Conservation (phyloP, 192 early-diverging fungal genomes). For the Entophlyctis luteolus region DNA sequence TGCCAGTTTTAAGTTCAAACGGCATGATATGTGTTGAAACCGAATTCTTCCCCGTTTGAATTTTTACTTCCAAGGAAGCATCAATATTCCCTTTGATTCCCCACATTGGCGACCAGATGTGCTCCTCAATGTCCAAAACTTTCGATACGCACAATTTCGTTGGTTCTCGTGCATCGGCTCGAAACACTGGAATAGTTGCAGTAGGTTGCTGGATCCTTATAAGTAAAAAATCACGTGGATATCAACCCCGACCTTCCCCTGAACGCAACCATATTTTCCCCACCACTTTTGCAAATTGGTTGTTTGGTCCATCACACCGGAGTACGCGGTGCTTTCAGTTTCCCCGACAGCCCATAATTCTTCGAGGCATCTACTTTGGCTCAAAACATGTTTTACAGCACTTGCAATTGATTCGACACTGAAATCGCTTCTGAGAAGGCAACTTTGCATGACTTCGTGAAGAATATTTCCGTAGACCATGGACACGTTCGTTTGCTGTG, state of each 20-base stretch:
- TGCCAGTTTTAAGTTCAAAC: conserved; percentile 88
- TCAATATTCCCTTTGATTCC: conserved; percentile 94
- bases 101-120: conserved; percentile 85
- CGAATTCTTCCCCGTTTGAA: conserved; percentile 9
- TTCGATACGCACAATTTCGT: conserved; percentile 55
- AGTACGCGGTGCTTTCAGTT: conserved; percentile 49
- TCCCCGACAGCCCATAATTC: conserved; percentile 72
- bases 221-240: neutral
- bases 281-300: conserved; percentile 37
- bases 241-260: neutral
- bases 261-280: conserved; percentile 4
- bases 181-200: conserved; percentile 3
- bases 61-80: conserved; percentile 36
- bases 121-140: conserved; percentile 84
- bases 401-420: conserved; percentile 41
- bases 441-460: conserved; percentile 75
- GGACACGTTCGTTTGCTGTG: conserved; percentile 46
- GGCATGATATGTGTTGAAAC: conserved; percentile 58
- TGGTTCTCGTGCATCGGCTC: conserved; percentile 12
- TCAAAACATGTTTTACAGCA: conserved; percentile 51
- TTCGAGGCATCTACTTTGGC: conserved; percentile 40
- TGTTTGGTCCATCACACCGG: conserved; percentile 49
- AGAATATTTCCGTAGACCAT: conserved; percentile 77
- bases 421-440: conserved; percentile 60
- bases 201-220: conserved; percentile 6